Conservation (phyloP, 495 filamentous ascomycete species). For the Neohortaea acidophila region DNA sequence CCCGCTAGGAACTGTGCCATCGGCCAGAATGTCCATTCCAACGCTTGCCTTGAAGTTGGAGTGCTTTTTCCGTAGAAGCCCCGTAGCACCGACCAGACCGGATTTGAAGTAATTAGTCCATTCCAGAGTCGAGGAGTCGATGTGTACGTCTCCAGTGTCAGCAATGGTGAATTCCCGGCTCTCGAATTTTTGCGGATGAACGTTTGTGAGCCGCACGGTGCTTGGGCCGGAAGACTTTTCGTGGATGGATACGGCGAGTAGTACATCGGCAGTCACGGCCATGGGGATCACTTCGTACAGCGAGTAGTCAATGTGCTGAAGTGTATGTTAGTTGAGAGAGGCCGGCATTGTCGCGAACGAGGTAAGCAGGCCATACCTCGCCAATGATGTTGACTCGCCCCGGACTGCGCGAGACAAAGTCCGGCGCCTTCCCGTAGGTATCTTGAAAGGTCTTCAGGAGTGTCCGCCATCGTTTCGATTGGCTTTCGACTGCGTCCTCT, state of each 20-base stretch:
- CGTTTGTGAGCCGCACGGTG: slow-evolving; percentile 57
- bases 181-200: slow-evolving; percentile 61
- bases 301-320: slow-evolving; percentile 88
- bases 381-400: slow-evolving; percentile 97
- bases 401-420: slow-evolving; percentile 79
- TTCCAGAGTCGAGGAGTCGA: slow-evolving; percentile 40
- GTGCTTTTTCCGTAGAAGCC: slow-evolving; percentile 57
- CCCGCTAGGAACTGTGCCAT: slow-evolving; percentile 82
- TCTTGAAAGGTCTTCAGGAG: slow-evolving; percentile 58
- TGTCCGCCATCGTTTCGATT: slow-evolving; percentile 52
- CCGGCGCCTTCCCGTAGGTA: slow-evolving; percentile 51
- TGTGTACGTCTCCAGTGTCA: slow-evolving; percentile 25
- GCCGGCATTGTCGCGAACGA: background rate
- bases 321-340: background rate
- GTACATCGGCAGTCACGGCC: slow-evolving; percentile 78
- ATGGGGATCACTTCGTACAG: slow-evolving; percentile 92
- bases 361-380: slow-evolving; percentile 37
- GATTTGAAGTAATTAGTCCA: slow-evolving; percentile 99
- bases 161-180: slow-evolving; percentile 61
- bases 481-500: slow-evolving; percentile 37
- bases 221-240: slow-evolving; percentile 28
- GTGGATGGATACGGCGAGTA: slow-evolving; percentile 65
- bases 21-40: slow-evolving; percentile 76
- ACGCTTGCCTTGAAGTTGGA: slow-evolving; percentile 37
- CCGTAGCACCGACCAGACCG: slow-evolving; percentile 65